Evolutionary conservation across 139 green algal genomes (phyloP), one percentile per base, ranked within the genome.

Genomic region (Microglena sp.): DNA sequence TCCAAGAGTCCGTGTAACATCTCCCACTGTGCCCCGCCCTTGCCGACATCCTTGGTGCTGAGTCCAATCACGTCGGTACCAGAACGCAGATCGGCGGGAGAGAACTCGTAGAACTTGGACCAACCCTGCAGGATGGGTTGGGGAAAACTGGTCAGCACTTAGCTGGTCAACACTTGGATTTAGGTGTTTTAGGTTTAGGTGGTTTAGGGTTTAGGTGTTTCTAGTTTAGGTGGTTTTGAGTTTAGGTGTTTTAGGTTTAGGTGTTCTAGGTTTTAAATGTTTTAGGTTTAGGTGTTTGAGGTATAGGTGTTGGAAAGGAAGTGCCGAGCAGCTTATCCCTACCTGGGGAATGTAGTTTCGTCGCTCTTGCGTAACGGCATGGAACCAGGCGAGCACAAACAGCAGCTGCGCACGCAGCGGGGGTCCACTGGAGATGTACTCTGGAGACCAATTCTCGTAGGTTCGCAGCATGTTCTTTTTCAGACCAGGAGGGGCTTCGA

Each of bases 71-170:
- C 77, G 73, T 87, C 87, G 26, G 75, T 64, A 33, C 75, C 86
- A 29, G 64, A 73, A 15, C 83, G 78, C 64, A 93, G 62, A 69
- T 95, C 88, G 35, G 85, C 76, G 8, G 83, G 80, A 18, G 68
- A 84, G 68, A 95, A 95, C 76, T 93, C 88, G 70, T 93, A 92
- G 40, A 85, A 85, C 72, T 90, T 87, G 61, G 76, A 80, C 88
- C 88, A 95, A 8, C 83, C 88, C 70, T 89, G 75, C 26, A 44
- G 53, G 18, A 26, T 6, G 24, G 53, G n/a, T n/a, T n/a, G n/a
- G n/a, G n/a, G n/a, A n/a, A n/a, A n/a, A n/a, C n/a, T n/a, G n/a
- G n/a, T n/a, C n/a, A n/a, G n/a, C n/a, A n/a, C n/a, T n/a, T n/a
- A n/a, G n/a, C n/a, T n/a, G n/a, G n/a, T n/a, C n/a, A n/a, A n/a